Evolutionary conservation across 2,329 filamentous ascomycete genomes (phyloP).

Genomic region (Ophiostoma triangulosporum): DNA sequence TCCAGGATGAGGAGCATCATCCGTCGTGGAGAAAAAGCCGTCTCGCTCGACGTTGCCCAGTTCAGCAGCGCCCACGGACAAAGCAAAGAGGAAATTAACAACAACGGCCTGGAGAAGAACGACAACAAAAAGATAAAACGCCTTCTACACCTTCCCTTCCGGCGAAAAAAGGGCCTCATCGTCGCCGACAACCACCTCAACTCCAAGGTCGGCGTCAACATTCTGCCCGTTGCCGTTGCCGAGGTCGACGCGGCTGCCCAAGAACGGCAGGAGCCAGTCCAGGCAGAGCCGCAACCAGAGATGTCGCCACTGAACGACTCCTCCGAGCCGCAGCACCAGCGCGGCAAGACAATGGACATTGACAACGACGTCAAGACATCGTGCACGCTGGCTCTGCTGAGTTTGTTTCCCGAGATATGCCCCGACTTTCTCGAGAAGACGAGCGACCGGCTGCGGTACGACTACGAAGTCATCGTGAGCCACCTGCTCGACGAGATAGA

Average conservation of each 20-base stretch:
- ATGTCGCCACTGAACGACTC: too few species aligned
- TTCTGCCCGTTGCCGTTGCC: not conserved
- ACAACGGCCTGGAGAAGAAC: too few species aligned
- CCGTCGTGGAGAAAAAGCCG: not conserved
- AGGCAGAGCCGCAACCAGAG: not conserved
- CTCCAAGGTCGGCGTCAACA: not conserved
- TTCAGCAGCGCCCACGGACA: too few species aligned
- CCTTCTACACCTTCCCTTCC: not conserved
- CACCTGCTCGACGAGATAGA: conserved; percentile 29
- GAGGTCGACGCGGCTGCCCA: not conserved
- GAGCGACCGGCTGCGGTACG: conserved; percentile 17
- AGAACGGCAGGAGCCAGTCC: not conserved
- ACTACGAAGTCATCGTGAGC: conserved; percentile 22
- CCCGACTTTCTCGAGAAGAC: conserved; percentile 22
- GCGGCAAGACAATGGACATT: not conserved
- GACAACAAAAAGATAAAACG: conserved; percentile 4
- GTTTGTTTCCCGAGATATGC: conserved; percentile 34
- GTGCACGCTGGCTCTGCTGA: conserved; percentile 20
- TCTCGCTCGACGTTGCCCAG: not conserved
- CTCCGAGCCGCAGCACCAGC: not conserved
- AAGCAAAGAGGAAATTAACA: too few species aligned
- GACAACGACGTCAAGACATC: conserved; percentile 10
- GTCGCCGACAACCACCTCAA: not conserved
- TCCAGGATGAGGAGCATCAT: not conserved
- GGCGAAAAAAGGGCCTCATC: not conserved